Evolutionary conservation across 306 rosid genomes (phyloP).

Genomic region (Hylodesmum podocarpum): DNA sequence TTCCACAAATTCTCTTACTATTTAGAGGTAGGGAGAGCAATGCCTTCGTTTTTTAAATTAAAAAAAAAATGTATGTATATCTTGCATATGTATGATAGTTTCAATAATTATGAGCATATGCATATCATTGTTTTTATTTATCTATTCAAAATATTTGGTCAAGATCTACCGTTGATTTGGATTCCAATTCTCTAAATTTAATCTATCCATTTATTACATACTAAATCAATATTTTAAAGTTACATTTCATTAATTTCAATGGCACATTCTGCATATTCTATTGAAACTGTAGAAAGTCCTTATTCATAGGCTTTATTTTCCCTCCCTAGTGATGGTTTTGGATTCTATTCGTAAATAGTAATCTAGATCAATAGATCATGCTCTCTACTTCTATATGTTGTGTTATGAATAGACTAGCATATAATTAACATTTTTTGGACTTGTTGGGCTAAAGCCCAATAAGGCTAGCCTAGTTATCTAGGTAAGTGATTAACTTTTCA

Average conservation of each 20-base stretch:
- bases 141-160: not conserved
- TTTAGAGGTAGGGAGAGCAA: not conserved
- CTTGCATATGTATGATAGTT: not conserved
- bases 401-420: not conserved
- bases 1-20: no score
- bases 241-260: not conserved
- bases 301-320: not conserved
- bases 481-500: not conserved
- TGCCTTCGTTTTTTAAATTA: not conserved
- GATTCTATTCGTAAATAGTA: not conserved
- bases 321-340: not conserved
- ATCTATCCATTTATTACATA: not conserved
- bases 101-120: not conserved
- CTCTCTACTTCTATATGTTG: not conserved
- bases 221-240: not conserved
- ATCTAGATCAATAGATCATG: not conserved
- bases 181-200: not conserved
- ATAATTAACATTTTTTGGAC: not conserved
- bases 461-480: not conserved
- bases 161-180: not conserved
- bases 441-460: not conserved
- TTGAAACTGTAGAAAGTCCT: not conserved
- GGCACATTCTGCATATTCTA: not conserved
- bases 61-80: not conserved
- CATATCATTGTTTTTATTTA: not conserved